Evolutionary conservation across 139 green algal genomes (phyloP), one percentile per base, ranked within the genome.

Genomic region (Chlorella sp.): DNA sequence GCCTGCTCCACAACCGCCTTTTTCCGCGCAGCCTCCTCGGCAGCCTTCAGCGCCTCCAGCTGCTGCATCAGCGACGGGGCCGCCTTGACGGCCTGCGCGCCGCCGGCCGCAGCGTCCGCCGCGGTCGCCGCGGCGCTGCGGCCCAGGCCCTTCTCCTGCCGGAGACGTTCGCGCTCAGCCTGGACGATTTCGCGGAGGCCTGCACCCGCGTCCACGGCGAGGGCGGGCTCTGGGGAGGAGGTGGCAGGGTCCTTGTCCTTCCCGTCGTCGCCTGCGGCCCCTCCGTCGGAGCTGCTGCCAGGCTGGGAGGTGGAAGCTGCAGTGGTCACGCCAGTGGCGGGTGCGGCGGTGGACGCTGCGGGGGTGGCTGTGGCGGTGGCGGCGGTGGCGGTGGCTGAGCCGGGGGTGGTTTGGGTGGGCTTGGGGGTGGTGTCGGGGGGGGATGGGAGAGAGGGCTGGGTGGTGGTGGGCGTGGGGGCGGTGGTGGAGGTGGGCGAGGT

Each of bases 151-250:
- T 77, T 23, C 64, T 77, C 59, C 78, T 83, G 78, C 36, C 78
- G 35, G 50, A 83, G 65, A 31, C 33, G 35, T 70, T 83, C 78
- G 22, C 78, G 69, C 64, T 83, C 78, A 55, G 5, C 1, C 1
- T 68, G 29, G 17, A 83, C 72, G 71, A 78, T 77, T 62, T 77
- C 63, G 24, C 61, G 64, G 59, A 80, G 61, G 31, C 73, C 73
- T n/a, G 78, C 69, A 1, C 77, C 78, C 24, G 78, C 78, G 33
- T 83, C 78, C 2, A 77, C 31, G 0, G 78, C 78, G 23, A 80
- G 34, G 2, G 49, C 62, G 3, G 77, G 69, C 69, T 83, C 77
- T 51, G 59, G n/a, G 1, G 49, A 17, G 5, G 63, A 1, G 29
- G 49, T 31, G 32, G 31, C 32, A 67, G 29, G n/a, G 64, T 2